A percentile compares a stretch with the other conserved stretches of the same genome.
Evolutionary conservation across 176 grass and related monocot species (phyloP).

Genomic region (Ampelocalamus luodianensis): DNA sequence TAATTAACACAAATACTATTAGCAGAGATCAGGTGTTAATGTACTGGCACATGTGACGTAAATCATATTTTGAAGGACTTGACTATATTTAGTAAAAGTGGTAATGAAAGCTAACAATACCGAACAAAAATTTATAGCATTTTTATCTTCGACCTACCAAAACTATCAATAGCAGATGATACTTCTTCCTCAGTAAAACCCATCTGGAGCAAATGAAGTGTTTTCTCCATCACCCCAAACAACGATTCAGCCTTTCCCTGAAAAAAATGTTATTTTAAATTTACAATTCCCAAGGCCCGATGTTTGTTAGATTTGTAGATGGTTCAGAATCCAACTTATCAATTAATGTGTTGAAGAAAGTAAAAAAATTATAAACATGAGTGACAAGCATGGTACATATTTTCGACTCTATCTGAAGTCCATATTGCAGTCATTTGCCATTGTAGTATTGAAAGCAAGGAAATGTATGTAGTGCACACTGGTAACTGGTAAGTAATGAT

Average conservation of each 20-base stretch:
- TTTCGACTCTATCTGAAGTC: slow-evolving; percentile 11
- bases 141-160: slow-evolving; percentile 52
- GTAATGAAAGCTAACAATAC: neutral
- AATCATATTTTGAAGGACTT: slow-evolving; percentile 22
- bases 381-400: slow-evolving; percentile 6
- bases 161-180: slow-evolving; percentile 82
- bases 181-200: slow-evolving; percentile 93
- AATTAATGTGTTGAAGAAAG: slow-evolving; percentile 8
- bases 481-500: slow-evolving; percentile 1
- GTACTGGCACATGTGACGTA: neutral
- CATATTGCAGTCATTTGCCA: neutral
- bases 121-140: neutral
- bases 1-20: slow-evolving; percentile 2
- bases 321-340: slow-evolving; percentile 13
- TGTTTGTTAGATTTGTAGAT: slow-evolving; percentile 9
- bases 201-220: slow-evolving; percentile 61
- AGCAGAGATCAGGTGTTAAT: neutral
- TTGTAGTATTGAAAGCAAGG: slow-evolving; percentile 16
- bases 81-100: neutral
- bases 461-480: neutral
- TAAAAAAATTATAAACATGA: slow-evolving; percentile 13
- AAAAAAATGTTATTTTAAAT: slow-evolving; percentile 2
- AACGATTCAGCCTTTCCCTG: slow-evolving; percentile 64
- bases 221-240: slow-evolving; percentile 82
- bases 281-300: neutral